Percentiles rank a stretch among this genome's conserved stretches.
These are phyloP conservation scores for Candida vartiovaarae DNA, from an alignment of 805 yeast genomes.

Conservation along the genomic window DNA sequence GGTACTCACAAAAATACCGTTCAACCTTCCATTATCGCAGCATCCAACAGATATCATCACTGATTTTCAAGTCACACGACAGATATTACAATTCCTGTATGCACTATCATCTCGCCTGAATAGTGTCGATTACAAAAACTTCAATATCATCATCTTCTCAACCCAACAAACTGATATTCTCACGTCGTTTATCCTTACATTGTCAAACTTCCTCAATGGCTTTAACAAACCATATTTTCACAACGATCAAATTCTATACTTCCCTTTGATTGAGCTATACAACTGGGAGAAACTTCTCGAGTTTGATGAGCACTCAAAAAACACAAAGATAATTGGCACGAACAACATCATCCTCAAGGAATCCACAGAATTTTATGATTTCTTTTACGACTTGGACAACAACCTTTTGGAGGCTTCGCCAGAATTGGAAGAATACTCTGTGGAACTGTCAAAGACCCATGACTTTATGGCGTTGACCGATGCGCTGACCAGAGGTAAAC, in stretches of 20 bases:
- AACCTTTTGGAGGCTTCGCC: slow-evolving; percentile 25
- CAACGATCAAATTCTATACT: slow-evolving; percentile 34
- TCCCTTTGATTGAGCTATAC: slow-evolving; percentile 59
- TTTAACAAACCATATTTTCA: slow-evolving; percentile 36
- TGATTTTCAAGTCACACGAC: slow-evolving; percentile 19
- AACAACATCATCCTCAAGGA: slow-evolving; percentile 58
- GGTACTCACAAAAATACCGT: slow-evolving; percentile 26
- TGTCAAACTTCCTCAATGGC: slow-evolving; percentile 33
- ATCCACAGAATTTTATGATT: slow-evolving; percentile 50
- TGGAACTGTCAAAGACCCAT: slow-evolving; percentile 9
- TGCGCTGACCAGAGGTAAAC: slow-evolving; percentile 15
- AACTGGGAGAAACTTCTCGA: slow-evolving; percentile 39
- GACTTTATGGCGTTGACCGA: slow-evolving; percentile 15
- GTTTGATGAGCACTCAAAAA: slow-evolving; percentile 13
- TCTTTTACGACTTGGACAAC: slow-evolving; percentile 52
- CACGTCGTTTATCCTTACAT: slow-evolving; percentile 36
- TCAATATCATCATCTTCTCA: slow-evolving; percentile 33
- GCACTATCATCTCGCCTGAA: slow-evolving; percentile 28
- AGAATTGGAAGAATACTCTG: slow-evolving; percentile 4
- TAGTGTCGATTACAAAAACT: slow-evolving; percentile 32
- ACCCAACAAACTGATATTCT: slow-evolving; percentile 33
- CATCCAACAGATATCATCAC: slow-evolving; percentile 17
- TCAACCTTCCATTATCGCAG: slow-evolving; percentile 20
- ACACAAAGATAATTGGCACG: slow-evolving; percentile 52
- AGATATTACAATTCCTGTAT: slow-evolving; percentile 24